Base-by-base conservation (phyloP, 768 basidiomycete species). In the Hysterangium stoloniferum region DNA sequence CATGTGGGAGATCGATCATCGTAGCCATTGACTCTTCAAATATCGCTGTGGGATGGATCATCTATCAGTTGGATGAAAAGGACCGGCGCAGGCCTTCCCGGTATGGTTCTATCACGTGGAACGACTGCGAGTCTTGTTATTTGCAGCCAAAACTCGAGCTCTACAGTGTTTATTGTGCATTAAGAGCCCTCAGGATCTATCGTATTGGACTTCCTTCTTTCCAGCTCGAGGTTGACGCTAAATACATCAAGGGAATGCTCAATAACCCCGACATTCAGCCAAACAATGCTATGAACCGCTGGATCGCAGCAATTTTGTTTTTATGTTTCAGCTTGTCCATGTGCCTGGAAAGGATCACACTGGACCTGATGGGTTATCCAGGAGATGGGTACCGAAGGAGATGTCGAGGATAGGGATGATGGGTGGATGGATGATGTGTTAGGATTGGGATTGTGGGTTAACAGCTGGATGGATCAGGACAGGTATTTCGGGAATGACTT, bases 281-380 rank as follows among this genome's bases (percentile, higher is more conserved):
- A 0, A 69, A 62, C 32, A 62, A 67, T 2, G 53, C 64, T 0
- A 62, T 71, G 2, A 74, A 74, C 37, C 43, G 67, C 6, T 75
- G 73, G 73, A 70, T 75, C 29, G 62, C 64, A 0, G 64, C 56
- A 0, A 71, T 75, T 12, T 57, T 66, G 0, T 48, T 70, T 0
- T 73, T 70, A 49, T 52, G 66, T 70, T 72, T 57, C 56, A 54
- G 2, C 54, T 74, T 1, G 51, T 60, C 0, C 73, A 75, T 43
- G 60, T 75, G 5, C 66, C 68, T 0, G 62, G 0, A 45, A 55
- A 0, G 4, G 47, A 15, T n/a, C 53, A 57, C 24, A 45, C 49
- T 13, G 59, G 63, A 0, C 51, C 62, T 1, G 60, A 63, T 53
- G 62, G 57, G 0, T 35, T 63, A 6, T 62, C 59, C 1, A 22